Evolutionary conservation across 257 asterid genomes (phyloP).

Genomic region (Solanum chmielewskii): DNA sequence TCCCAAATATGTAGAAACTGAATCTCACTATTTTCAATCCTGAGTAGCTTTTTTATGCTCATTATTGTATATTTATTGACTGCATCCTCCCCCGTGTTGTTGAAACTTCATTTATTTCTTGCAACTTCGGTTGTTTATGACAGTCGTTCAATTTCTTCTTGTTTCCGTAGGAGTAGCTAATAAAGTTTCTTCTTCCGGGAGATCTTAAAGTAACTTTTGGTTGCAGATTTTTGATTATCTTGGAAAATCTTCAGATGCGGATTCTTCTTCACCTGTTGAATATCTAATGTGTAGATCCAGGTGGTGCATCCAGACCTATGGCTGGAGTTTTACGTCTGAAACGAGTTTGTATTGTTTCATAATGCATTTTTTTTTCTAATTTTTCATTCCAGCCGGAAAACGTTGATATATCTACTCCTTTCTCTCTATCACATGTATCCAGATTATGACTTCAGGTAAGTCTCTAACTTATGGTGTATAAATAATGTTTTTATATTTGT

Average conservation of each 20-base stretch:
- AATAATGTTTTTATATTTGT: background rate
- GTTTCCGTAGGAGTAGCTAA: background rate
- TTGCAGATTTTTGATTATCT: constrained; percentile 67
- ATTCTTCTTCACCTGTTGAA: constrained; percentile 76
- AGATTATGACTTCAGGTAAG: constrained; percentile 96
- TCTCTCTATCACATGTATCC: constrained; percentile 91
- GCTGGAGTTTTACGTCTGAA: background rate
- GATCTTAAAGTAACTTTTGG: background rate
- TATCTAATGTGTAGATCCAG: constrained; percentile 67
- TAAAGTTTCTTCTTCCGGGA: background rate
- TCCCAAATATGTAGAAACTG: background rate
- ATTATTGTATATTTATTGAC: background rate
- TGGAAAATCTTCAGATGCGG: constrained; percentile 67
- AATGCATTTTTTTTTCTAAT: constrained; percentile 3
- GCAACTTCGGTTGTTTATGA: background rate
- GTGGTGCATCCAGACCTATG: constrained; percentile 27
- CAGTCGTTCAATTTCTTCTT: background rate
- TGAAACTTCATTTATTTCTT: background rate
- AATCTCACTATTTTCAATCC: background rate
- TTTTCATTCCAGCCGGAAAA: constrained; percentile 67
- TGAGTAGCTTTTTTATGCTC: background rate
- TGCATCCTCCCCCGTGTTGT: background rate
- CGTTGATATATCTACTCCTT: constrained; percentile 85
- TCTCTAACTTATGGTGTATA: constrained; percentile 29
- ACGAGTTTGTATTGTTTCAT: background rate